Evolutionary conservation across 805 yeast genomes (phyloP).

Genomic region (Komagataella phaffii): DNA sequence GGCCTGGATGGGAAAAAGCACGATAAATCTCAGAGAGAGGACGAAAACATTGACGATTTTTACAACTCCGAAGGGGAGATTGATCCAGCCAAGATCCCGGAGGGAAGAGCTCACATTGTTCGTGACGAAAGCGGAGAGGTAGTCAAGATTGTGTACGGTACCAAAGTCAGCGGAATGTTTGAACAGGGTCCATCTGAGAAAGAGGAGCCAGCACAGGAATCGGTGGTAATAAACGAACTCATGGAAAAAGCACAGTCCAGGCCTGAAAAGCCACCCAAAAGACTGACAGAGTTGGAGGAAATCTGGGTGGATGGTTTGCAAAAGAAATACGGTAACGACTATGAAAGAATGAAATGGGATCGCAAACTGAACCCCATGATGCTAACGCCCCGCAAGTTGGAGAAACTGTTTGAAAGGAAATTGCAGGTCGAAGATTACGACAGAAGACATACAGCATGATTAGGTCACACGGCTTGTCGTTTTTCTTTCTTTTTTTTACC

Average conservation of each 20-base stretch:
- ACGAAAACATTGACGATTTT: slow-evolving; percentile 17
- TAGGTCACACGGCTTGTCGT: not conserved
- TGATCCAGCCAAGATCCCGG: slow-evolving; percentile 51
- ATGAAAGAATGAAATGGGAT: slow-evolving; percentile 87
- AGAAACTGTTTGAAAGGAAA: slow-evolving; percentile 18
- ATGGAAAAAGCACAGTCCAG: slow-evolving; percentile 31
- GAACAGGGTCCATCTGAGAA: slow-evolving; percentile 25
- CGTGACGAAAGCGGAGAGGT: slow-evolving; percentile 63
- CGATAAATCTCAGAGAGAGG: slow-evolving; percentile 23
- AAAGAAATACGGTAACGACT: slow-evolving; percentile 79
- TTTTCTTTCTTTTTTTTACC: too few relatives aligned
- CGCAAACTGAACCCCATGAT: slow-evolving; percentile 71
- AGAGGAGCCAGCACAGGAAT: slow-evolving; percentile 57
- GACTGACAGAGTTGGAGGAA: slow-evolving; percentile 57
- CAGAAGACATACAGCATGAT: not conserved
- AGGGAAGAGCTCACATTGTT: slow-evolving; percentile 67
- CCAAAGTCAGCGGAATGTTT: slow-evolving; percentile 28
- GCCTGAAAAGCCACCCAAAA: slow-evolving; percentile 30
- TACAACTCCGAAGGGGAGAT: slow-evolving; percentile 24
- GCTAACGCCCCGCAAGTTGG: slow-evolving; percentile 75
- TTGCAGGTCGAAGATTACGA: not conserved
- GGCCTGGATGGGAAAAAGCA: slow-evolving; percentile 7
- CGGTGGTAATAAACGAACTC: not conserved
- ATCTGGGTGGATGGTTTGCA: slow-evolving; percentile 56
- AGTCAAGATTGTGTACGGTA: slow-evolving; percentile 56